Evolutionary conservation across 2,329 filamentous ascomycete genomes (phyloP), one percentile per base, ranked within the genome.

Genomic region (Leptodontidium sp.): DNA sequence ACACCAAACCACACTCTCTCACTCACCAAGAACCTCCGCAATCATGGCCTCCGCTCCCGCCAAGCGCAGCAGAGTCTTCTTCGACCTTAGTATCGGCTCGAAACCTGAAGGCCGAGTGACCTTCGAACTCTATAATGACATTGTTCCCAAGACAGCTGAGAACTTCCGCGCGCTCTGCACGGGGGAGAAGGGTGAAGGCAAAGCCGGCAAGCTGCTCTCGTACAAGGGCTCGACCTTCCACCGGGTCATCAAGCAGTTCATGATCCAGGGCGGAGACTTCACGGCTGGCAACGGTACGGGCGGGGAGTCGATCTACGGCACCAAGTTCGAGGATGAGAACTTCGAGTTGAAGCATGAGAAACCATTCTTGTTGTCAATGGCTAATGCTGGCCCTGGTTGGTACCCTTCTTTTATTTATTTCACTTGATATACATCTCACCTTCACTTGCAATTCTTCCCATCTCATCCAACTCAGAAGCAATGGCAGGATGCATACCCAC

Each of bases 241-340:
- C 85, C 92, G 95, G 63, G 92, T 99, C 73, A 99, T 99, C 84
- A 98, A 98, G 86, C 88, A 93, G 77, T 99, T 99, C 83, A 98
- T 99, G 95, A 96, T 98, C 78, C 92, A 98, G 84, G 94, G 96
- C 78, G 95, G 96, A 82, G 96, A 98, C 81, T 99, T 99, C 81
- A 99, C 95, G 61, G 90, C 89, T 66, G 93, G 93, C 79, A 95
- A 98, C 79, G 96, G 95, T 73, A 98, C 95, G 32, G 95, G 95
- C 73, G 95, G 95, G 78, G 96, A 98, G 84, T 96, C 92, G 72
- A 98, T 99, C 81, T 99, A 98, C 79, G 95, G 95, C 78, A 92
- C 92, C 80, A 98, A 98, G 84, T 99, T 99, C 77, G 92, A 93
- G 76, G 95, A 99, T 77, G 95, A 99, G 87, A 97, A 97, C 81